Base-by-base conservation (phyloP, 768 basidiomycete species). In the Serendipita sp. region DNA sequence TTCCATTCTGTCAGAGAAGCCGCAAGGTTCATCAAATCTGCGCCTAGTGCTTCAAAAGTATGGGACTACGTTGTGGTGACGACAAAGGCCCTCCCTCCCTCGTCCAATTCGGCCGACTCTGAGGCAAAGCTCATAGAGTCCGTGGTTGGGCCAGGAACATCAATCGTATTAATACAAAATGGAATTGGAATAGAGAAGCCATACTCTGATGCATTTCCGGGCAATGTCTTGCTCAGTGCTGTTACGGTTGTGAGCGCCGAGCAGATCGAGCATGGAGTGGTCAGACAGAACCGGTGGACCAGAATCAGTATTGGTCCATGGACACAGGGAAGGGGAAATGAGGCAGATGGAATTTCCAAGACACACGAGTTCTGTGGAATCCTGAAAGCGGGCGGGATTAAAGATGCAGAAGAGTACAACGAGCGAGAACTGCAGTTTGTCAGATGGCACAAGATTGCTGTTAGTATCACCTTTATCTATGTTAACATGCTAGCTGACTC, bases 31-130 rank as follows among this genome's bases (percentile, higher is more conserved):
- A 9, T 24, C n/a, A 34, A 34, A 26, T 38, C 14, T 1, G 38
- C 38, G 14, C 38, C 38, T 38, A 38, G 38, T 38, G 41, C 51
- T 14, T 26, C 22, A 2, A 38, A 20, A 11, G 53, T n/a, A 17
- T 71, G 69, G 66, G 68, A 71, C 50, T 72, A 70, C 62, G 65
- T 72, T 13, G 68, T 72, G 7, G 68, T 72, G n/a, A 66, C 71
- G 0, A 71, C 71, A 28, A 72, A 72, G 44, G 71, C 71, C 17
- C 61, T 71, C 4, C 71, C 71, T 3, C 26, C 53, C 9, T 50
- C 45, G 11, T 69, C 70, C 41, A 64, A 69, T 26, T 60, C 64
- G 42, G 70, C 70, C 61, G 70, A 70, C 51, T 66, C 67, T 26
- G 64, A 45, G 31, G 33, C 63, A n/a, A 58, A 58, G 13, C 53